phyloP scores from a whole-genome alignment of 2,329 filamentous ascomycete species.

The Mollisia scopiformis region DNA sequence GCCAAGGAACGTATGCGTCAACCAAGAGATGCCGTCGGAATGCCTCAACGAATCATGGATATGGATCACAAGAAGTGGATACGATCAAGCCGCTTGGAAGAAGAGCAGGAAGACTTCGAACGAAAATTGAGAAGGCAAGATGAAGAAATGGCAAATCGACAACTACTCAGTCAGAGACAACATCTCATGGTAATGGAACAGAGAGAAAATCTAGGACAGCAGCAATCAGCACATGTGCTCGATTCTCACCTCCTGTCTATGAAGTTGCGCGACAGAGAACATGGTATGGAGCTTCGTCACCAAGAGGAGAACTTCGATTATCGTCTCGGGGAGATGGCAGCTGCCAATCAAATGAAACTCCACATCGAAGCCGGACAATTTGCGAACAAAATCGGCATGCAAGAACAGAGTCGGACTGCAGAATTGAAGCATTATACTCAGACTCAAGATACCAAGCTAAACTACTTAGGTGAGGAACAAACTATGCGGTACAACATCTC shows the following conservation, averaged over 20 bases:
- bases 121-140: neutral
- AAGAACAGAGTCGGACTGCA: neutral
- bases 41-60: conserved; percentile 1
- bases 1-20: conserved; percentile 4
- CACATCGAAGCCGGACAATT: neutral
- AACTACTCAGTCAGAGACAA: neutral
- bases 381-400: neutral
- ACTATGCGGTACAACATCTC: neutral
- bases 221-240: too few relatives aligned
- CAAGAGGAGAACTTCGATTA: neutral
- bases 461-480: neutral
- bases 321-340: neutral
- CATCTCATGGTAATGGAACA: neutral
- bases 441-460: neutral
- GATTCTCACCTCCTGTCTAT: neutral
- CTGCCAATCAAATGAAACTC: neutral
- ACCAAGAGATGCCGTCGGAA: conserved; percentile 4
- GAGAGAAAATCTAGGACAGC: too few relatives aligned
- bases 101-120: neutral
- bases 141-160: neutral
- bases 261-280: neutral
- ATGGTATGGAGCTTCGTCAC: neutral
- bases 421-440: neutral
- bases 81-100: neutral
- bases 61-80: conserved; percentile 3